Conservation (phyloP, 345 rosid genomes). For the Jatropha curcas region DNA sequence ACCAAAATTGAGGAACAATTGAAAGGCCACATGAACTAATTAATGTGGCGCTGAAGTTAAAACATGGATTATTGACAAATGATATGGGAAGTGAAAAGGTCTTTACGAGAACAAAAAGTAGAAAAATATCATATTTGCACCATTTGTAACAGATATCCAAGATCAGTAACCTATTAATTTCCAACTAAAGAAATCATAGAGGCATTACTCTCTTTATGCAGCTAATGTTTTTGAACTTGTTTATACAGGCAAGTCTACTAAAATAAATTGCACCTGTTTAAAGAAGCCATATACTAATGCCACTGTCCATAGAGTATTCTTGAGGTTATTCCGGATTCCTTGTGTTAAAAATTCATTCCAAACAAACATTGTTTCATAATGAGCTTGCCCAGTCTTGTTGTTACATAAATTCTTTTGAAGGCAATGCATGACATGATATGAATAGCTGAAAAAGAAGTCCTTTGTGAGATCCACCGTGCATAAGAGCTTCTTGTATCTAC, state of each 20-base stretch:
- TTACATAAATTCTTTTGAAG: conserved; percentile 73
- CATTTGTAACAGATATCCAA: not conserved
- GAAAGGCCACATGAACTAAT: not conserved
- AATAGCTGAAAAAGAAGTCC: conserved; percentile 99
- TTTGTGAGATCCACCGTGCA: conserved; percentile 85
- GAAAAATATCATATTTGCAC: not conserved
- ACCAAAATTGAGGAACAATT: not conserved
- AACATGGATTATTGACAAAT: no score
- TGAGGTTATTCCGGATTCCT: conserved; percentile 57
- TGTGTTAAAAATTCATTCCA: conserved; percentile 95
- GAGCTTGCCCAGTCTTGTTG: conserved; percentile 43
- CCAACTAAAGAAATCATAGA: not conserved
- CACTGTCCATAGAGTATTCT: conserved; percentile 83
- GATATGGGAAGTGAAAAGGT: not conserved
- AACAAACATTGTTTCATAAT: conserved; percentile 81
- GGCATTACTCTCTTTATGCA: not conserved
- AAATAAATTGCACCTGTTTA: conserved; percentile 63
- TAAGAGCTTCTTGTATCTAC: conserved; percentile 97
- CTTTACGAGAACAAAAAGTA: no score
- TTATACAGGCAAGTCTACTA: not conserved
- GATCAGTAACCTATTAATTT: not conserved
- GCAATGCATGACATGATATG: conserved; percentile 77
- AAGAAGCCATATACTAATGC: conserved; percentile 94
- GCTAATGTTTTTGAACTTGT: not conserved
- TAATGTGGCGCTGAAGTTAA: not conserved